Base-by-base conservation (phyloP, 176 grass and related monocot genomes). In the Aegilops sharonensis region DNA sequence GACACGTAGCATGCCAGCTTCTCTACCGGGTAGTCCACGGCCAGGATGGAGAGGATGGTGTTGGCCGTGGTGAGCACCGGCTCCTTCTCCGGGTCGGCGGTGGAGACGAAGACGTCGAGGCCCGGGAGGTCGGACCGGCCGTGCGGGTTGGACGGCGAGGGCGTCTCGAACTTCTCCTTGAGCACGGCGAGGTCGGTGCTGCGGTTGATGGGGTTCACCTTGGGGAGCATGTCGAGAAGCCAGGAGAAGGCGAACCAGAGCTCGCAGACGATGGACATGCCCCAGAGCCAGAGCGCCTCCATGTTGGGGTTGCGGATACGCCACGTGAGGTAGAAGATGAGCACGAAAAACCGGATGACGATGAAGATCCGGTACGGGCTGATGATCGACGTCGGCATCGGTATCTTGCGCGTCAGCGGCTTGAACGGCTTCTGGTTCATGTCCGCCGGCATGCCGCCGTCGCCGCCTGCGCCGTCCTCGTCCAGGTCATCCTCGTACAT, bases 171-270 rank as follows among this genome's bases (percentile, higher is more conserved):
- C 85, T 98, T 98, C 61, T 98, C 97, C 82, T 88, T 91, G 25
- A 98, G 97, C 75, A 92, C 92, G 0, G 88, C 77, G 2, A 98
- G 88, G 85, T 98, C 88, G 2, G 97, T 95, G 10, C 71, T 89
- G 37, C 97, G 90, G 85, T 98, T 98, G 17, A 98, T 86, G 3
- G 97, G 96, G 91, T 90, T 88, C 62, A 98, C 90, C 80, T 98
- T 98, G 50, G 97, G 97, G 42, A 98, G 88, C 85, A 90, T 89
- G 75, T 98, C 94, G 15, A 98, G 88, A 6, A 98, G 45, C 97
- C 97, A 98, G 8, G 97, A 98, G 87, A 98, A 98, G 21, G 94
- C 97, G 87, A 98, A 98, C 97, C 97, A 98, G 67, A 98, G n/a
- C 87, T 98, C 97, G 67, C 97, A 98, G 12, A 98, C 97, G 56